Percentiles rank a stretch among this genome's conserved stretches.
These are phyloP conservation scores for Aspergillus heteromorphus DNA, from an alignment of 495 filamentous ascomycete genomes.

Conservation along the genomic window DNA sequence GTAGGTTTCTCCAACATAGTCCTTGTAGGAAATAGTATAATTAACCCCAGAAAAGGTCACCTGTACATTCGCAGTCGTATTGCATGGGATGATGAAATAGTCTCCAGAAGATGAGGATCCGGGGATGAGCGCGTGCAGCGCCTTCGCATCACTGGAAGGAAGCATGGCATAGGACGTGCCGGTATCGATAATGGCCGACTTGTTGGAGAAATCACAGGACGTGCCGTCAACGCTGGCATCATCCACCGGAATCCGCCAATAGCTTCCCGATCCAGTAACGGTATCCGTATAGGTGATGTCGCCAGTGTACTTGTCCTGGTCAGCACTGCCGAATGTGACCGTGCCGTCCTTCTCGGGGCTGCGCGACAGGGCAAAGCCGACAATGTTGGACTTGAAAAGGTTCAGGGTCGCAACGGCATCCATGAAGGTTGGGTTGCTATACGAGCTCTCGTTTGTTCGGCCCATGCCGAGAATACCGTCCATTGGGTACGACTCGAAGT, in stretches of 20 bases:
- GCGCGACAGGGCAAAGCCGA: slow-evolving; percentile 63
- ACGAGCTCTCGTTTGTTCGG: slow-evolving; percentile 36
- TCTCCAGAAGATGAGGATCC: slow-evolving; percentile 46
- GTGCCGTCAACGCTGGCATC: slow-evolving; percentile 55
- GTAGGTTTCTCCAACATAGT: slow-evolving; percentile 56
- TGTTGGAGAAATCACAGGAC: slow-evolving; percentile 41
- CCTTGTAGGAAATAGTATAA: slow-evolving; percentile 61
- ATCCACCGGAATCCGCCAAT: slow-evolving; percentile 67
- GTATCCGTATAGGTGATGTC: slow-evolving; percentile 55
- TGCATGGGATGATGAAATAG: slow-evolving; percentile 66
- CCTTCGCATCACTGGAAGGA: slow-evolving; percentile 56
- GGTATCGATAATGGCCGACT: slow-evolving; percentile 69
- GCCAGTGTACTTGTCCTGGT: slow-evolving; percentile 59
- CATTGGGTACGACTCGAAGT: slow-evolving; percentile 71
- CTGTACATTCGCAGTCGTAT: slow-evolving; percentile 48
- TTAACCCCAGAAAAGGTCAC: slow-evolving; percentile 51
- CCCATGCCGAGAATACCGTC: slow-evolving; percentile 85
- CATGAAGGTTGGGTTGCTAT: slow-evolving; percentile 56
- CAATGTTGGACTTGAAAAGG: slow-evolving; percentile 56
- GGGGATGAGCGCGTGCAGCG: slow-evolving; percentile 61
- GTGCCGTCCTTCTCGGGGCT: slow-evolving; percentile 66
- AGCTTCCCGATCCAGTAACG: slow-evolving; percentile 29
- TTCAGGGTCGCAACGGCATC: slow-evolving; percentile 52
- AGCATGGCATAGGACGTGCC: slow-evolving; percentile 73
- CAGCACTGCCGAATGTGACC: slow-evolving; percentile 67